Base-by-base conservation (phyloP, 2,329 filamentous ascomycete genomes). In the Madurella fahalii region DNA sequence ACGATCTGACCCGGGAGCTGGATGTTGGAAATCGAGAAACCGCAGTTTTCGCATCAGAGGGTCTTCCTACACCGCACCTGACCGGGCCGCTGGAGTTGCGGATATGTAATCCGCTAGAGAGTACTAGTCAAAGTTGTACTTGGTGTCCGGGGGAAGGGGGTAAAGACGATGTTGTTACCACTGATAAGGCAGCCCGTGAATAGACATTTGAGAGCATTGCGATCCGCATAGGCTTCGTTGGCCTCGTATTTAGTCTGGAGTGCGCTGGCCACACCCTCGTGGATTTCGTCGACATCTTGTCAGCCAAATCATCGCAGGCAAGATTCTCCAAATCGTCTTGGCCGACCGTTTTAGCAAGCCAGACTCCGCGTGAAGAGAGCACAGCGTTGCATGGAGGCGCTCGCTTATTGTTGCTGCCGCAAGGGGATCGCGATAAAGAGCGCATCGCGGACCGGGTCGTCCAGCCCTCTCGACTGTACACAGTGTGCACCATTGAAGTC, bases 111-210 rank as follows among this genome's bases (percentile, higher is more conserved):
- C 52, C 13, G 44, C 46, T 46, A 54, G 2, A 40, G n/a, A n/a
- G n/a, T n/a, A 32, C 31, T 54, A 54, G 17, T 45, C 34, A 40
- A 54, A 50, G 46, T 49, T 46, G 46, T 50, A 54, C 40, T 43
- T 47, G 40, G 52, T 49, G 4, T 40, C 46, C 17, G 50, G 50
- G 9, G 50, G 50, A 20, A 43, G 50, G 18, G 52, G 49, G 40
- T 49, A 44, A n/a, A 48, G 13, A 34, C 45, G 46, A 48, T 49
- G 39, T 32, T 11, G 20, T 4, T 44, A 4, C 30, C 43, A 18
- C 16, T 42, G 20, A 12, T 48, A 40, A 32, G 44, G 34, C 40
- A 43, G 12, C 32, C 30, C 17, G 9, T 49, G 18, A 42, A 40
- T 8, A 49, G 16, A 32, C 51, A 49, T 32, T 42, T 47, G 31